Evolutionary conservation across 352 stramenopile genomes (phyloP), one percentile per base, ranked within the genome.

Genomic region (Phytophthora fragariae): DNA sequence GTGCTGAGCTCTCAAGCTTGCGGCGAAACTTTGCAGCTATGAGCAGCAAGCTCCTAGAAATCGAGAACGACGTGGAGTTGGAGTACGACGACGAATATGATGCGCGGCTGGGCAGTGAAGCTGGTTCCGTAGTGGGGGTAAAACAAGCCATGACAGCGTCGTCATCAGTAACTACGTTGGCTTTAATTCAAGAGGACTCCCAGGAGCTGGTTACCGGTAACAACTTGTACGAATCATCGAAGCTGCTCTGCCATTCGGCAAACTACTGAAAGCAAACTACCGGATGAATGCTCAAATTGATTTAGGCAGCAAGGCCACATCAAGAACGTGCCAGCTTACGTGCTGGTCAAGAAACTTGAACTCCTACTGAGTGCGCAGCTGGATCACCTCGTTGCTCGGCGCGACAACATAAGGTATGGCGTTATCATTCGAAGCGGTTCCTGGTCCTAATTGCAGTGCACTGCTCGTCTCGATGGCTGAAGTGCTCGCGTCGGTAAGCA

Each of bases 61-160:
- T 71, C 9, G 49, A 75, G 57, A 57, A 71, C 17, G 12, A 53
- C 27, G 58, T 73, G 35, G 44, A 39, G 19, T 57, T n/a, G 14
- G 19, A 19, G 12, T 21, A 2, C 17, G 41, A 49, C 37, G 10
- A 44, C 37, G 37, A 44, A 44, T 44, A 44, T 49, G 41, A 12
- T 15, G 5, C 2, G 14, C 14, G n/a, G 15, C 12, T 49, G 14
- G 12, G n/a, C 17, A 21, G 41, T 19, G 17, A 7, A 49, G 41
- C 12, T 49, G n/a, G 15, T 49, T 15, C 12, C 14, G 15, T n/a
- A 9, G 41, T 49, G 41, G n/a, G n/a, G 41, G 3, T 49, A 49
- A 14, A 49, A 15, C 41, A 3, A 17, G 15, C 14, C 14, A 5
- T 49, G 41, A 14, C 15, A 15, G 14, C 41, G 8, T 0, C 41